Conservation (phyloP, 495 filamentous ascomycete species). For the Schizothecium vesticola region DNA sequence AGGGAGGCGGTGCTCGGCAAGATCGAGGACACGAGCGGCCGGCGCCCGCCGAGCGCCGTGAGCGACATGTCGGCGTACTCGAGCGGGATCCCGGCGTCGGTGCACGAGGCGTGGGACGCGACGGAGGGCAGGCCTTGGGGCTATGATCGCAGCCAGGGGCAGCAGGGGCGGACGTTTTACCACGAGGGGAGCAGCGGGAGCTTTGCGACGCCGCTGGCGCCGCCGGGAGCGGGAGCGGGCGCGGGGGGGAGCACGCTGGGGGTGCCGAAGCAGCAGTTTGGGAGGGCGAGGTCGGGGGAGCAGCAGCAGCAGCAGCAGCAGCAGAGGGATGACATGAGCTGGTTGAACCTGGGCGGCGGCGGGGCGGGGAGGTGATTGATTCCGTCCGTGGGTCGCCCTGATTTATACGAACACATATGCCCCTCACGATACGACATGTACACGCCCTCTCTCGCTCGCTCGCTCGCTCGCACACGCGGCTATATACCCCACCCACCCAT, state of each 20-base stretch:
- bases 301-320: slow-evolving; percentile 25
- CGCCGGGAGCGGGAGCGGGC: neutral
- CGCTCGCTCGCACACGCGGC: neutral
- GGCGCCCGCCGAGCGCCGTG: slow-evolving; percentile 46
- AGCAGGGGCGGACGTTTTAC: slow-evolving; percentile 53
- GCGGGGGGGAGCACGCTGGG: neutral
- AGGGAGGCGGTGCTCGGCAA: slow-evolving; percentile 56
- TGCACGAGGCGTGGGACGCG: slow-evolving; percentile 49
- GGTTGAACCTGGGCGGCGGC: slow-evolving; percentile 57
- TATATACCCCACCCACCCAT: slow-evolving; percentile 1
- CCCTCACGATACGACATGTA: slow-evolving; percentile 4
- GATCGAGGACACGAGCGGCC: slow-evolving; percentile 40
- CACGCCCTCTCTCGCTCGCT: neutral
- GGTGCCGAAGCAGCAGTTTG: slow-evolving; percentile 16
- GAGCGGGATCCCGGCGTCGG: slow-evolving; percentile 50
- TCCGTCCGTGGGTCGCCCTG: neutral
- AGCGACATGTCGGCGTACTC: slow-evolving; percentile 55
- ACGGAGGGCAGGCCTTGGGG: slow-evolving; percentile 39
- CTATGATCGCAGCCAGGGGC: slow-evolving; percentile 39
- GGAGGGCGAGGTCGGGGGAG: slow-evolving; percentile 28
- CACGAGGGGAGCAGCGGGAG: slow-evolving; percentile 25
- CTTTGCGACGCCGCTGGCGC: slow-evolving; percentile 37
- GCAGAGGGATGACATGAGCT: slow-evolving; percentile 60
- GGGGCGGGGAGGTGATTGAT: neutral
- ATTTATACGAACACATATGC: neutral